phyloP scores from a whole-genome alignment of 805 yeast species.

The Metschnikowia vanudenii region DNA sequence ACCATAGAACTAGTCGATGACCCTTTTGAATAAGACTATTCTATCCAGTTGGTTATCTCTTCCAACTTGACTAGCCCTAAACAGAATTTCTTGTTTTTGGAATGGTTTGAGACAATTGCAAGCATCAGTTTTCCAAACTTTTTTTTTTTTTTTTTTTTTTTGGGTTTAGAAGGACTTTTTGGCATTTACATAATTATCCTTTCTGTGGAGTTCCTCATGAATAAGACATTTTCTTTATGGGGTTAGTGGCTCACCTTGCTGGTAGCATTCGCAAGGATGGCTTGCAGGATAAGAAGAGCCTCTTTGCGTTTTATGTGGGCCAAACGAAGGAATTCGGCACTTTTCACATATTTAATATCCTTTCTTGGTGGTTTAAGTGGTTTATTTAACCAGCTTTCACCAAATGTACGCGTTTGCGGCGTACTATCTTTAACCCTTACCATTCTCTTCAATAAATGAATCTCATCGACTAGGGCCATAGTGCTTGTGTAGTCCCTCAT shows the following conservation, averaged over 20 bases:
- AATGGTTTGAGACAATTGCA: too few species aligned
- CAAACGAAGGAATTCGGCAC: slow-evolving; percentile 3
- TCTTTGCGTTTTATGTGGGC: slow-evolving; percentile 11
- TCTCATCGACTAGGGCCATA: slow-evolving; percentile 44
- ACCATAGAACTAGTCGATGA: background rate
- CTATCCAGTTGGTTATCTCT: too few species aligned
- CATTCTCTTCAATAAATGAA: slow-evolving; percentile 40
- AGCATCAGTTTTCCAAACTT: too few species aligned
- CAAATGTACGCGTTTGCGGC: background rate
- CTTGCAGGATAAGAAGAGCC: slow-evolving; percentile 1
- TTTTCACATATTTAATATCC: background rate
- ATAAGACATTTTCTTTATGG: background rate
- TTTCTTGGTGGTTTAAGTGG: slow-evolving; percentile 5
- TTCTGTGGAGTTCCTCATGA: background rate
- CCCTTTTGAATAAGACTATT: background rate
- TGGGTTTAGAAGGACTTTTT: too few species aligned
- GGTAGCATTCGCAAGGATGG: background rate
- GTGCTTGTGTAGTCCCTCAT: slow-evolving; percentile 34
- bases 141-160: too few species aligned
- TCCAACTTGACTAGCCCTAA: too few species aligned
- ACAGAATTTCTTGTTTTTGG: too few species aligned
- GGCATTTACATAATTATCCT: too few species aligned
- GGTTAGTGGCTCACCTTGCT: background rate
- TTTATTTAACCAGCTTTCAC: slow-evolving; percentile 4
- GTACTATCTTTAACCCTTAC: slow-evolving; percentile 7